These are phyloP conservation scores for Erodium moschatum DNA, from an alignment of 441 rosid genomes.

Conservation along the genomic window DNA sequence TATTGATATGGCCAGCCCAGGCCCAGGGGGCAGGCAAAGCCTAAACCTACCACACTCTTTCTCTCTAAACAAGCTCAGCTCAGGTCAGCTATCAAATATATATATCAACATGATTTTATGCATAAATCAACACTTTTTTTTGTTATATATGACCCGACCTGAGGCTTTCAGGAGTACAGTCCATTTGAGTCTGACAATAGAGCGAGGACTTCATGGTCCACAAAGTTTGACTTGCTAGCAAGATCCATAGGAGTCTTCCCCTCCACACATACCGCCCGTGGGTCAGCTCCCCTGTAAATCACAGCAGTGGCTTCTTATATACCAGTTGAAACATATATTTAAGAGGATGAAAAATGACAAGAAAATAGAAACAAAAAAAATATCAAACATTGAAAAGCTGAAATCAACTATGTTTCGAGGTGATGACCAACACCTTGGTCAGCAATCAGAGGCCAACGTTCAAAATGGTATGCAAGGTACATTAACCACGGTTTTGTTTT, in stretches of 20 bases:
- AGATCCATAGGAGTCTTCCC: conserved; percentile 49
- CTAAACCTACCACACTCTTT: conserved; percentile 5
- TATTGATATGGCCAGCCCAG: not conserved
- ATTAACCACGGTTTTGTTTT: no score
- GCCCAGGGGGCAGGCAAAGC: not conserved
- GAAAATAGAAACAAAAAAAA: not conserved
- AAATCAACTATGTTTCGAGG: not conserved
- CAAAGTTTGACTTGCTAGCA: conserved; percentile 40
- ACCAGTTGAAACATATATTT: not conserved
- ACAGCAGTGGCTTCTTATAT: not conserved
- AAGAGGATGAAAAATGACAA: not conserved
- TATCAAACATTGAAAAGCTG: not conserved
- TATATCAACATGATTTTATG: conserved; percentile 8
- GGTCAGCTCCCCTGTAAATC: conserved; percentile 78
- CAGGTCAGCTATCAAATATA: not conserved
- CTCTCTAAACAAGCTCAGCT: not conserved
- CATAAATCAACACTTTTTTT: not conserved
- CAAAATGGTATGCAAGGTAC: not conserved
- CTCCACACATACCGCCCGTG: conserved; percentile 44
- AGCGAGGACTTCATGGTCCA: conserved; percentile 47
- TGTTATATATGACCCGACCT: not conserved
- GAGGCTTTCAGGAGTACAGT: conserved; percentile 13
- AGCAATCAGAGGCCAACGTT: not conserved
- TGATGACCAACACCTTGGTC: not conserved
- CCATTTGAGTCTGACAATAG: conserved; percentile 41